Evolutionary conservation across 371 early-diverging fungal genomes (phyloP).

Genomic region (Mucor mucedo): DNA sequence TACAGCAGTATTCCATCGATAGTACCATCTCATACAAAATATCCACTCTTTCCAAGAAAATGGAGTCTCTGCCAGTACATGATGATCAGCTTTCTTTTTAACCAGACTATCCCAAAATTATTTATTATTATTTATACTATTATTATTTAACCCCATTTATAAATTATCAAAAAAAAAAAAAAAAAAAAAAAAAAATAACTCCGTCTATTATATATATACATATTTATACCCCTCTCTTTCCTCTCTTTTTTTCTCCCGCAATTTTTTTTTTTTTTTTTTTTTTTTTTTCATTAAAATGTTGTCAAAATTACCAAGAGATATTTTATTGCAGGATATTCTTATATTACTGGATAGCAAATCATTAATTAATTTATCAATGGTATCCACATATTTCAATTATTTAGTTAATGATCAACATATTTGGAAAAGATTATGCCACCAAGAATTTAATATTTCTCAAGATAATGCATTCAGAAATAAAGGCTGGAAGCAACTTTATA

Average conservation of each 20-base stretch:
- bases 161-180: neutral
- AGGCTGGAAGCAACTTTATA: conserved; percentile 51
- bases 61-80: conserved; percentile 24
- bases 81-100: conserved; percentile 25
- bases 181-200: conserved; percentile 1
- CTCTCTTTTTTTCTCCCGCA: neutral
- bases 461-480: conserved; percentile 38
- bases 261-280: conserved; percentile 7
- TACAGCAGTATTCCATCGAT: conserved; percentile 15
- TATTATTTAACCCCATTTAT: neutral
- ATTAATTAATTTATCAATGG: conserved; percentile 25
- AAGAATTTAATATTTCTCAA: conserved; percentile 41
- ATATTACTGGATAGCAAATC: conserved; percentile 27
- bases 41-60: conserved; percentile 25
- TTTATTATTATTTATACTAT: too few relatives aligned
- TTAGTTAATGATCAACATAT: conserved; percentile 44
- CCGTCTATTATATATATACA: neutral
- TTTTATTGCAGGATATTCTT: conserved; percentile 30
- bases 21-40: conserved; percentile 24
- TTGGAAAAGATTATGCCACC: conserved; percentile 42
- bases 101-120: neutral
- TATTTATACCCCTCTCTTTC: conserved; percentile 1
- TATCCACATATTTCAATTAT: conserved; percentile 27
- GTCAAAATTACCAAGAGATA: conserved; percentile 25
- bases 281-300: conserved; percentile 17